These are phyloP conservation scores for Cyclotella kingstonii DNA, from an alignment of 108 stramenopile species.

Conservation along the genomic window DNA sequence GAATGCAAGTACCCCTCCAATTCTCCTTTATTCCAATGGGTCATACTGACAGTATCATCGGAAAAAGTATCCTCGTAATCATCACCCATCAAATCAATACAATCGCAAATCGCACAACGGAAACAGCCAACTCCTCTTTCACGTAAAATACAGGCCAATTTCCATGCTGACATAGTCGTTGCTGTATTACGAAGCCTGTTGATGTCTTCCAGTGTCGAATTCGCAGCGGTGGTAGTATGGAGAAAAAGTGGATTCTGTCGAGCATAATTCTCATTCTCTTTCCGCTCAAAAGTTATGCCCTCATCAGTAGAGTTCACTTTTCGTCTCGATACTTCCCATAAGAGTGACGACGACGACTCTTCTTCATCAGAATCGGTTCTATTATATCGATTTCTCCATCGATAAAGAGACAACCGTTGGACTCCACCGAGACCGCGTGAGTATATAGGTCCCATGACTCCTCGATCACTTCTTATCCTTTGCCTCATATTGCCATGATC, in stretches of 20 bases:
- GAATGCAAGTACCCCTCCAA: no score
- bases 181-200: conserved; percentile 28
- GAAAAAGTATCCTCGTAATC: conserved; percentile 4
- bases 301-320: no score
- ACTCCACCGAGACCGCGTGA: conserved; percentile 1
- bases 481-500: conserved; percentile 1
- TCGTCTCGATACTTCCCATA: no score
- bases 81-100: conserved; percentile 34
- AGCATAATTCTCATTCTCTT: background rate
- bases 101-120: conserved; percentile 33
- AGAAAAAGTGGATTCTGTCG: background rate
- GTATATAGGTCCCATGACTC: conserved; percentile 28
- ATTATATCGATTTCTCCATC: background rate
- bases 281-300: background rate
- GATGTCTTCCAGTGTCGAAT: conserved; percentile 18
- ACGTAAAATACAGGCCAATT: conserved; percentile 27
- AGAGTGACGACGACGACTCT: background rate
- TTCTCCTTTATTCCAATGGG: background rate
- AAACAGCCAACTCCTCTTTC: conserved; percentile 33
- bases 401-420: background rate
- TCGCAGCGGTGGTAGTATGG: conserved; percentile 2
- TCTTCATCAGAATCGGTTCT: background rate
- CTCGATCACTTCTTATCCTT: conserved; percentile 19
- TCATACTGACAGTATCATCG: background rate
- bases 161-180: conserved; percentile 41